Conservation (phyloP, 345 rosid species). For the Brassica cretica region DNA sequence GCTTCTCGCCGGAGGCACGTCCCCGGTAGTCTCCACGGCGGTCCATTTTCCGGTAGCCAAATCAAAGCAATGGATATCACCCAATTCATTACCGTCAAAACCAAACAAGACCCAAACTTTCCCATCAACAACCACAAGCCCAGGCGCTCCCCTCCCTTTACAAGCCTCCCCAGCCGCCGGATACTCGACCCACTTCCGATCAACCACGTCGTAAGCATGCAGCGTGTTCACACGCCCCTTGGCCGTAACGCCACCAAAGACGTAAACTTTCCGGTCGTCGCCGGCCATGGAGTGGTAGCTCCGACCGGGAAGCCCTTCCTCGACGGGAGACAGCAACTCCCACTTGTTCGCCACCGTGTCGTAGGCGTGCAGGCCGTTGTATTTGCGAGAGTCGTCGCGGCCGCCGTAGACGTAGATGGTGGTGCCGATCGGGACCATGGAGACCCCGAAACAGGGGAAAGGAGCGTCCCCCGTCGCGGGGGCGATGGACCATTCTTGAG, state of each 20-base stretch:
- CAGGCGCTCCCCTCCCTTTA: conserved; percentile 42
- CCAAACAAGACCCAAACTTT: conserved; percentile 42
- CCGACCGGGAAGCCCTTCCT: conserved; percentile 37
- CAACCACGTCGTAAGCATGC: conserved; percentile 33
- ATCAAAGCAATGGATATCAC: conserved; percentile 39
- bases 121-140: conserved; percentile 29
- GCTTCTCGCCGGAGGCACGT: conserved; percentile 31
- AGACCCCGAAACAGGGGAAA: conserved; percentile 38
- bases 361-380: conserved; percentile 27
- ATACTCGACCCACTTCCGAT: conserved; percentile 37
- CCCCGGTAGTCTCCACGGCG: conserved; percentile 32
- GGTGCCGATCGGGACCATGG: conserved; percentile 34
- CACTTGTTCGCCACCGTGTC: conserved; percentile 35
- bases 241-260: conserved; percentile 39
- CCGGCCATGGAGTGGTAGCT: conserved; percentile 35
- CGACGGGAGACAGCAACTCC: conserved; percentile 15
- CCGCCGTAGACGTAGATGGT: conserved; percentile 40
- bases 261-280: conserved; percentile 34
- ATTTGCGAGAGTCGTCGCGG: conserved; percentile 29
- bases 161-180: conserved; percentile 39
- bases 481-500: conserved; percentile 36
- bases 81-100: conserved; percentile 33
- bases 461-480: conserved; percentile 34
- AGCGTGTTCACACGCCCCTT: conserved; percentile 34
- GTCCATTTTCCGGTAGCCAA: conserved; percentile 4